phyloP scores from a whole-genome alignment of 2,329 filamentous ascomycete genomes.

The Colletotrichum agaves region DNA sequence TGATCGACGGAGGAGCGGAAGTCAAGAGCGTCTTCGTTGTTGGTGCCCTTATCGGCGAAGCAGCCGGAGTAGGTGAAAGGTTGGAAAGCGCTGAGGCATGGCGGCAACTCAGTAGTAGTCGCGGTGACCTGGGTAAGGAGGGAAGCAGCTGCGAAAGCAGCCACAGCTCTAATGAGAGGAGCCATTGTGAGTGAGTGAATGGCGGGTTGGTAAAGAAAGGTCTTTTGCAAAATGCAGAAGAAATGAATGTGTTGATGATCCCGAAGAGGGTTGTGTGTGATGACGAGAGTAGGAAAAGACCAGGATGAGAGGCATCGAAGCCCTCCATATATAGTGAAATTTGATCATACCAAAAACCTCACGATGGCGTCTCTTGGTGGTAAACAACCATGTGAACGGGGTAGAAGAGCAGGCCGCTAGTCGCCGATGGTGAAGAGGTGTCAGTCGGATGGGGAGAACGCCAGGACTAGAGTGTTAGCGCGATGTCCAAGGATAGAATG shows the following conservation, averaged over 20 bases:
- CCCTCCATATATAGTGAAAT: slow-evolving; percentile 31
- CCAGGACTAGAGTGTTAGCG: slow-evolving; percentile 17
- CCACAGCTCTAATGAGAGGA: slow-evolving; percentile 44
- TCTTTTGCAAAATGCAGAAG: slow-evolving; percentile 41
- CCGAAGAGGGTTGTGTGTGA: slow-evolving; percentile 29
- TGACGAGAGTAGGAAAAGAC: slow-evolving; percentile 3
- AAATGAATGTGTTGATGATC: slow-evolving; percentile 27
- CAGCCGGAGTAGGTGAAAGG: slow-evolving; percentile 62
- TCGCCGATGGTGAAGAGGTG: slow-evolving; percentile 9
- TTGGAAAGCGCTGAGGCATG: slow-evolving; percentile 56
- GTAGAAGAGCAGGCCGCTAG: slow-evolving; percentile 5
- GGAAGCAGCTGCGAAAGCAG: slow-evolving; percentile 52
- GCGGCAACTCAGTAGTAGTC: slow-evolving; percentile 56
- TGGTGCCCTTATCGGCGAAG: slow-evolving; percentile 51
- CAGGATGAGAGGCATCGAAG: slow-evolving; percentile 15
- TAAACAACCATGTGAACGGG: slow-evolving; percentile 11
- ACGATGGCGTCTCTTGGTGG: not conserved
- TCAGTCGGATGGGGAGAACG: slow-evolving; percentile 23
- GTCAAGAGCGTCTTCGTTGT: slow-evolving; percentile 47
- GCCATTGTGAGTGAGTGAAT: slow-evolving; percentile 45
- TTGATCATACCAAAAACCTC: slow-evolving; percentile 13
- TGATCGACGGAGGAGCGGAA: slow-evolving; percentile 53
- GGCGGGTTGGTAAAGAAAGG: slow-evolving; percentile 32
- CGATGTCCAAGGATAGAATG: slow-evolving; percentile 25
- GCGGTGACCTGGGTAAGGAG: slow-evolving; percentile 52